Percentiles rank a stretch among this genome's conserved stretches.
Evolutionary conservation across 352 stramenopile species (phyloP).

Genomic region (Phytopythium sindhum): DNA sequence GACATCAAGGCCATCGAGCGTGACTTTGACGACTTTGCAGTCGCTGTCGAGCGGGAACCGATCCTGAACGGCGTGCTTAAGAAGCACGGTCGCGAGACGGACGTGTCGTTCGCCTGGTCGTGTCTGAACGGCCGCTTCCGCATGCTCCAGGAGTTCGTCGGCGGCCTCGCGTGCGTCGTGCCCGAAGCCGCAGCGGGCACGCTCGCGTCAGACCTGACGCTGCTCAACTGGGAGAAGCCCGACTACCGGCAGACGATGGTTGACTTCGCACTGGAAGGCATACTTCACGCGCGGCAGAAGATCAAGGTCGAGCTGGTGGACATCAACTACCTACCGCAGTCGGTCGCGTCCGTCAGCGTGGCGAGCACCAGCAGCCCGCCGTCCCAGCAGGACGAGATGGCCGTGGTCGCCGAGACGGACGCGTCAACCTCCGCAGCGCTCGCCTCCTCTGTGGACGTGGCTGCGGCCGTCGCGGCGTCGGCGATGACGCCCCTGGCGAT

Average conservation of each 20-base stretch:
- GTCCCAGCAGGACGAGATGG: slow-evolving; percentile 12
- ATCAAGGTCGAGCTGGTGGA: slow-evolving; percentile 59
- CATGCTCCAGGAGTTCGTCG: slow-evolving; percentile 56
- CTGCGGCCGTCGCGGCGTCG: neutral
- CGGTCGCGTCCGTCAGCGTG: slow-evolving; percentile 8
- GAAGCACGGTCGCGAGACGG: slow-evolving; percentile 54
- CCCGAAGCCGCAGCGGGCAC: slow-evolving; percentile 29
- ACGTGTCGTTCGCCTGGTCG: slow-evolving; percentile 62
- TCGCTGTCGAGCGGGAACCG: slow-evolving; percentile 39
- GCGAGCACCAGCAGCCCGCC: slow-evolving; percentile 4
- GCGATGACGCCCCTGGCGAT: slow-evolving; percentile 15
- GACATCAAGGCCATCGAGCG: slow-evolving; percentile 40
- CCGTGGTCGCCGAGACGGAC: slow-evolving; percentile 7
- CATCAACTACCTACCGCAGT: slow-evolving; percentile 30
- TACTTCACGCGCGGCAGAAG: slow-evolving; percentile 68
- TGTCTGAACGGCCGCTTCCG: slow-evolving; percentile 46
- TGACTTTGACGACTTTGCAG: slow-evolving; percentile 48
- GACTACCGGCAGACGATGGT: slow-evolving; percentile 58
- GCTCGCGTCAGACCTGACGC: slow-evolving; percentile 33
- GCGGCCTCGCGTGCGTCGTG: slow-evolving; percentile 40
- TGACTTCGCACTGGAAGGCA: slow-evolving; percentile 61
- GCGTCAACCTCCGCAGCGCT: slow-evolving; percentile 3
- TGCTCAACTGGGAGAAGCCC: slow-evolving; percentile 64
- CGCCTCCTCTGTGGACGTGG: neutral
- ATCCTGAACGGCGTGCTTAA: slow-evolving; percentile 51